phyloP scores from a whole-genome alignment of 108 stramenopile genomes.

The Cylindrotheca closterium region DNA sequence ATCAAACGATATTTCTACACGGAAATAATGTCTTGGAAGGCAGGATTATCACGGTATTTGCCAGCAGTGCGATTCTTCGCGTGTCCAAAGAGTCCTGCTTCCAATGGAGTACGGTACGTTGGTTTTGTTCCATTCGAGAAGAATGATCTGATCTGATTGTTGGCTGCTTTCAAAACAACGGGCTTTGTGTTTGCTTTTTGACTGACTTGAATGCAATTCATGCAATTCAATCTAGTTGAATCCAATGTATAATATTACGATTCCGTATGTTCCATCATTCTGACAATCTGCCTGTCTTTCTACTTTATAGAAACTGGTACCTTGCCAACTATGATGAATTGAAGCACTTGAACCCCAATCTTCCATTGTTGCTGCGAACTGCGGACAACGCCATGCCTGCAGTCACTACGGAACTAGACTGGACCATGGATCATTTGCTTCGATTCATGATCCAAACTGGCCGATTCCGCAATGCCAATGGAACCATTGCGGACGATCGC shows the following conservation, averaged over 20 bases:
- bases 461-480: slow-evolving; percentile 72
- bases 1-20: no score
- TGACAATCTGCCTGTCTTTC: not conserved
- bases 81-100: slow-evolving; percentile 83
- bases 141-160: no score
- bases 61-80: slow-evolving; percentile 83
- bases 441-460: slow-evolving; percentile 84
- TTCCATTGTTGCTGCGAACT: slow-evolving; percentile 79
- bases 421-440: slow-evolving; percentile 77
- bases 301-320: slow-evolving; percentile 56
- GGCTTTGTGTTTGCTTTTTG: no score
- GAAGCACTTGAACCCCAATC: slow-evolving; percentile 78
- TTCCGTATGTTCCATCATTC: no score
- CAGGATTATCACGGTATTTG: slow-evolving; percentile 73
- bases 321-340: slow-evolving; percentile 73
- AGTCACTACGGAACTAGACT: slow-evolving; percentile 78
- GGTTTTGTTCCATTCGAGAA: not conserved
- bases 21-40: slow-evolving; percentile 94
- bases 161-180: no score
- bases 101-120: slow-evolving; percentile 81
- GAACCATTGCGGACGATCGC: slow-evolving; percentile 66
- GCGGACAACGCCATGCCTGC: slow-evolving; percentile 86
- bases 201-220: no score
- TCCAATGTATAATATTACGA: no score
- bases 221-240: no score